Percentiles rank a stretch among this genome's conserved stretches.
These are phyloP conservation scores for Trifolium repens DNA, from an alignment of 306 rosid genomes.

Conservation along the genomic window DNA sequence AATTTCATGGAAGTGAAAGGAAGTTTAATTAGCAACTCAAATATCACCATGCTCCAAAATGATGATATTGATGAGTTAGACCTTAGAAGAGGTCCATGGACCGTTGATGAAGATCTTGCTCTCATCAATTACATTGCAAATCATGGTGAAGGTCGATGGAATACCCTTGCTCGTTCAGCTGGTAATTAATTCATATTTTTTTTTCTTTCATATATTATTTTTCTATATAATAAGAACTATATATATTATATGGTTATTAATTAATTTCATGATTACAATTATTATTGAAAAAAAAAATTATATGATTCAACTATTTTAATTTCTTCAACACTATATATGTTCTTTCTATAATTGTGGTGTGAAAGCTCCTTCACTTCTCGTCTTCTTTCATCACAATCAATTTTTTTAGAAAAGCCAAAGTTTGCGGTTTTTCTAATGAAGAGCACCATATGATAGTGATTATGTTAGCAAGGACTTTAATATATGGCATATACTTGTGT, in stretches of 20 bases:
- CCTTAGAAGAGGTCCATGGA: constrained; percentile 92
- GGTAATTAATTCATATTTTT: constrained; percentile 11
- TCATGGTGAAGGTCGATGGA: constrained; percentile 97
- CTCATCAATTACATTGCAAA: constrained; percentile 89
- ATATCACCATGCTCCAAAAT: constrained; percentile 33
- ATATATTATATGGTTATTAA: background rate
- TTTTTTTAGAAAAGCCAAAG: constrained; percentile 45
- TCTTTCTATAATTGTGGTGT: constrained; percentile 41
- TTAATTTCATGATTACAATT: constrained; percentile 36
- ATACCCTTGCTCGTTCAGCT: constrained; percentile 82
- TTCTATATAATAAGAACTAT: background rate
- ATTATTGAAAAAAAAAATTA: constrained; percentile 2
- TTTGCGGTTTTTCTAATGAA: constrained; percentile 45
- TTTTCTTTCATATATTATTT: background rate
- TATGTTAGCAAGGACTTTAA: constrained; percentile 40
- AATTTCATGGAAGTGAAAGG: constrained; percentile 62
- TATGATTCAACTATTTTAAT: constrained; percentile 33
- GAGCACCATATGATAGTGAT: constrained; percentile 43
- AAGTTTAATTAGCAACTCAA: constrained; percentile 35
- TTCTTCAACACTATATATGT: constrained; percentile 3
- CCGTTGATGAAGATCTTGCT: constrained; percentile 79
- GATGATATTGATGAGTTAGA: constrained; percentile 57
- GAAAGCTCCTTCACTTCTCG: constrained; percentile 41
- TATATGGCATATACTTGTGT: constrained; percentile 37
- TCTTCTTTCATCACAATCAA: constrained; percentile 47